Evolutionary conservation across 2,329 filamentous ascomycete genomes (phyloP).

Genomic region (Sporothrix dimorphospora): DNA sequence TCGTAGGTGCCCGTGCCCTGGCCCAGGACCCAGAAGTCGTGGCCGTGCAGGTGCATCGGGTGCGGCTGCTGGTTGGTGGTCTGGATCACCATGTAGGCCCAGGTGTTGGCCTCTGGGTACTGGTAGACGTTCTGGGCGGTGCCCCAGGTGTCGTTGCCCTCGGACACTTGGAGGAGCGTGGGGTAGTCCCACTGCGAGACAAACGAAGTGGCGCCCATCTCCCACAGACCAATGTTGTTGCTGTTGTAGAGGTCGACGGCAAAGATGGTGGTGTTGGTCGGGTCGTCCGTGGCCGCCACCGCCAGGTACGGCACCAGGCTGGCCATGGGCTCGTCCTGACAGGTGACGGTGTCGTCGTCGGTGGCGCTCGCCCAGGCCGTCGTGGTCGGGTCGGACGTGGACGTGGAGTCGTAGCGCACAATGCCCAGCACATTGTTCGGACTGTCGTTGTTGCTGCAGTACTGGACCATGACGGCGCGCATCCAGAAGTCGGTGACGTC

Average conservation of each 20-base stretch:
- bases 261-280: conserved; percentile 24
- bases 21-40: conserved; percentile 47
- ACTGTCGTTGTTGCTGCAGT: conserved; percentile 28
- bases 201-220: conserved; percentile 35
- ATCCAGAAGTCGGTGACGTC: conserved; percentile 25
- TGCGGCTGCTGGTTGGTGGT: conserved; percentile 36
- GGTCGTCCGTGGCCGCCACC: conserved; percentile 30
- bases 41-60: conserved; percentile 51
- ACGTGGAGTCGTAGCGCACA: conserved; percentile 30
- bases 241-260: conserved; percentile 18
- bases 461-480: conserved; percentile 28
- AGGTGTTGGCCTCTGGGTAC: conserved; percentile 27
- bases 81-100: conserved; percentile 33
- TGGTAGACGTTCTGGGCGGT: conserved; percentile 29
- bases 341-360: conserved; percentile 28
- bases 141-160: conserved; percentile 30
- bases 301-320: conserved; percentile 37
- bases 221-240: conserved; percentile 35
- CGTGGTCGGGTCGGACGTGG: conserved; percentile 28
- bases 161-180: conserved; percentile 30
- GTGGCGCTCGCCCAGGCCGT: conserved; percentile 25
- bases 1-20: conserved; percentile 30
- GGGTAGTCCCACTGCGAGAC: conserved; percentile 37
- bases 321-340: conserved; percentile 36
- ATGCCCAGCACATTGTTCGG: conserved; percentile 35